phyloP scores from a whole-genome alignment of 2,329 filamentous ascomycete genomes.

The Aspergillus sp. region DNA sequence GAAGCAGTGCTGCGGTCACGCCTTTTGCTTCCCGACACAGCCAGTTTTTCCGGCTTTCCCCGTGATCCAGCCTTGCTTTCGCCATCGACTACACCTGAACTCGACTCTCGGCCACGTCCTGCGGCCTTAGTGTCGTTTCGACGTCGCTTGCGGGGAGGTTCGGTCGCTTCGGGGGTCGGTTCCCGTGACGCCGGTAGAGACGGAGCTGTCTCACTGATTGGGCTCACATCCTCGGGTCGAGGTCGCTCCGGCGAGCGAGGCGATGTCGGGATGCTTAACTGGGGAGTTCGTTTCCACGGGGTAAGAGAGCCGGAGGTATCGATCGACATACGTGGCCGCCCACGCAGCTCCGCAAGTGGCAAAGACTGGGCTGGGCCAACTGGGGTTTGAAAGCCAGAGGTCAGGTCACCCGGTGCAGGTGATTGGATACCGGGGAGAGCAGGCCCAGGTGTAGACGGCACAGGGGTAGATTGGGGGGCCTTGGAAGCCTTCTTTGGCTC shows the following conservation, averaged over 20 bases:
- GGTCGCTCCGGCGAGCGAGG: conserved; percentile 42
- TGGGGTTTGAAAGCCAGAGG: conserved; percentile 28
- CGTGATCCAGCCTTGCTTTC: conserved; percentile 18
- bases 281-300: conserved; percentile 44
- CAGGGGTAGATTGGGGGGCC: conserved; percentile 15
- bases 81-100: conserved; percentile 9
- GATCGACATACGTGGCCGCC: conserved; percentile 34
- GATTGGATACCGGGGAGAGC: conserved; percentile 19
- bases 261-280: conserved; percentile 32
- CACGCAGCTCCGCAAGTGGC: conserved; percentile 24
- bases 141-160: conserved; percentile 18
- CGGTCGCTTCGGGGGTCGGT: conserved; percentile 23
- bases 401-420: conserved; percentile 22
- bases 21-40: conserved; percentile 22
- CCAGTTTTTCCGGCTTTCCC: conserved; percentile 27
- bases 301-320: conserved; percentile 42
- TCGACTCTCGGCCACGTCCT: conserved; percentile 21
- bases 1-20: conserved; percentile 36
- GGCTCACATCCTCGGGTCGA: conserved; percentile 44
- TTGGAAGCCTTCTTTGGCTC: conserved; percentile 16
- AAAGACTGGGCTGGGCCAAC: conserved; percentile 22
- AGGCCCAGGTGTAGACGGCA: conserved; percentile 29
- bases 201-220: conserved; percentile 43
- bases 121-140: conserved; percentile 21
- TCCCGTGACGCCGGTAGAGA: conserved; percentile 35